Percentiles rank a stretch among this genome's conserved stretches.
Conservation (phyloP, 2,329 filamentous ascomycete species). For the Myriosclerotinia duriaeana region DNA sequence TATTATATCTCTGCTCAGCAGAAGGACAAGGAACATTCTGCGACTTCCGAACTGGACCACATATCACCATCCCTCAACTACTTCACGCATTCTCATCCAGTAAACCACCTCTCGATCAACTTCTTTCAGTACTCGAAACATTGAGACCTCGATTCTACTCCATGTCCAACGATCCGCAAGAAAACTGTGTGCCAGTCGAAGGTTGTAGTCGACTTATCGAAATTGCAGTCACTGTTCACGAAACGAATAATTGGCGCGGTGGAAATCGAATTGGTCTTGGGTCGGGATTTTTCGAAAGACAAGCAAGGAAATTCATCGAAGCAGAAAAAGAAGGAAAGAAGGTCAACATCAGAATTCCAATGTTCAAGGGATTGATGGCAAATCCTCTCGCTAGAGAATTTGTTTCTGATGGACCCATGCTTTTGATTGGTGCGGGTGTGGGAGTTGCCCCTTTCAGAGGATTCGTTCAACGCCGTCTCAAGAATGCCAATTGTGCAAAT, state of each 20-base stretch:
- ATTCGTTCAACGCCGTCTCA: slow-evolving; percentile 90
- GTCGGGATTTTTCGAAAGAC: slow-evolving; percentile 88
- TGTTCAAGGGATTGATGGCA: slow-evolving; percentile 98
- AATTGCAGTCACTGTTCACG: slow-evolving; percentile 94
- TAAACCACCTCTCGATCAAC: slow-evolving; percentile 78
- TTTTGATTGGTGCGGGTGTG: slow-evolving; percentile 93
- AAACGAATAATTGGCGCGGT: slow-evolving; percentile 74
- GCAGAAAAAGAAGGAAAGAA: slow-evolving; percentile 61
- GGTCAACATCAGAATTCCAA: slow-evolving; percentile 75
- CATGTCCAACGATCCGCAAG: slow-evolving; percentile 90
- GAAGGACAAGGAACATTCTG: slow-evolving; percentile 93
- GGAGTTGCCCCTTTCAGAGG: slow-evolving; percentile 97
- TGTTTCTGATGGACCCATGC: slow-evolving; percentile 91
- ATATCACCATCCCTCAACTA: slow-evolving; percentile 82
- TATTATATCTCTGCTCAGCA: slow-evolving; percentile 80
- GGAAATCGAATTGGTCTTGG: slow-evolving; percentile 78
- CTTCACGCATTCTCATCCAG: slow-evolving; percentile 89
- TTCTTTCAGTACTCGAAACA: slow-evolving; percentile 78
- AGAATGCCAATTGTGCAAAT: slow-evolving; percentile 94
- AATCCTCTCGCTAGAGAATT: slow-evolving; percentile 94
- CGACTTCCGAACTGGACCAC: slow-evolving; percentile 85
- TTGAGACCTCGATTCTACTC: slow-evolving; percentile 99
- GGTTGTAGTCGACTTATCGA: slow-evolving; percentile 78
- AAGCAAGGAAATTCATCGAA: slow-evolving; percentile 70
- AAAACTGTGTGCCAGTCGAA: slow-evolving; percentile 44